Evolutionary conservation across 441 rosid genomes (phyloP).

Genomic region (Daphne laureola): DNA sequence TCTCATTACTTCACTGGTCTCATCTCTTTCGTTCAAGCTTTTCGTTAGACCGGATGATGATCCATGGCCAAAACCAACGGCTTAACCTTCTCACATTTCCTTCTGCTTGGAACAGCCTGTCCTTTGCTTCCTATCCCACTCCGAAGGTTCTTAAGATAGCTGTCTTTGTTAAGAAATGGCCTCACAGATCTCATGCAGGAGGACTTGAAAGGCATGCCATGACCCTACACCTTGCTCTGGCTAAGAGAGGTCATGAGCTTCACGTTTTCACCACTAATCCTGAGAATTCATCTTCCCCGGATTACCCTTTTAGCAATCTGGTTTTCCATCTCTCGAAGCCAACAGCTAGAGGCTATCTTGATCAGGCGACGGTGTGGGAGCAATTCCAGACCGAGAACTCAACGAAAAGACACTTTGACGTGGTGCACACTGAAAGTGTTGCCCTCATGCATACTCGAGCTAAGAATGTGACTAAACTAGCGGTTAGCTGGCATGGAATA

Average conservation of each 20-base stretch:
- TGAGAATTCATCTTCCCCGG: slow-evolving; percentile 42
- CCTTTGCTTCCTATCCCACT: slow-evolving; percentile 33
- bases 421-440: slow-evolving; percentile 79
- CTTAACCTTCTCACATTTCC: slow-evolving; percentile 51
- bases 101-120: slow-evolving; percentile 69
- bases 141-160: slow-evolving; percentile 55
- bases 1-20: slow-evolving; percentile 45
- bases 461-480: slow-evolving; percentile 45
- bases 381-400: slow-evolving; percentile 60
- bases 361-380: slow-evolving; percentile 61
- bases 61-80: slow-evolving; percentile 24
- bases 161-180: slow-evolving; percentile 84
- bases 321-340: slow-evolving; percentile 68
- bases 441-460: slow-evolving; percentile 85
- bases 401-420: slow-evolving; percentile 65
- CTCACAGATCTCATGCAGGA: slow-evolving; percentile 70
- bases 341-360: slow-evolving; percentile 68
- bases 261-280: slow-evolving; percentile 75
- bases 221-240: slow-evolving; percentile 77
- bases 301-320: slow-evolving; percentile 35
- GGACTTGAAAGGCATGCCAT: slow-evolving; percentile 86
- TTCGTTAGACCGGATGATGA: slow-evolving; percentile 18
- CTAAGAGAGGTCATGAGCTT: slow-evolving; percentile 77
- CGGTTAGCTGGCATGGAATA: slow-evolving; percentile 85
- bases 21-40: slow-evolving; percentile 37